Conservation (phyloP, 495 filamentous ascomycete species). For the Penicillium maclennaniae region DNA sequence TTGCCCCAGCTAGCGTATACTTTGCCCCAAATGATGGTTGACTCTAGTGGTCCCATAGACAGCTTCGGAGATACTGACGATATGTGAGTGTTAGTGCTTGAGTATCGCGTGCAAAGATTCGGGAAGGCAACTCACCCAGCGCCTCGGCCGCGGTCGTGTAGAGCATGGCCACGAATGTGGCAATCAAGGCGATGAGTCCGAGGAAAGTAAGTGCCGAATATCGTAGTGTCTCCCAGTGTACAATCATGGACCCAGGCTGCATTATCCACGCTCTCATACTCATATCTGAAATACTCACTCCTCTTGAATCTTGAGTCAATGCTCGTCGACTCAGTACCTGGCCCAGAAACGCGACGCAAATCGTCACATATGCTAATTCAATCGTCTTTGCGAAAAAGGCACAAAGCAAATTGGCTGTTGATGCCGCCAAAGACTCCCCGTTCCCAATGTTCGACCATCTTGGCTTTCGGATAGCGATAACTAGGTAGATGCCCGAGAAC, state of each 20-base stretch:
- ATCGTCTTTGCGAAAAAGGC: constrained; percentile 68
- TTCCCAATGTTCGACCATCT: constrained; percentile 51
- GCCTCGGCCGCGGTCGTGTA: constrained; percentile 74
- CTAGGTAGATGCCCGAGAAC: constrained; percentile 61
- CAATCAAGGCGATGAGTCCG: constrained; percentile 54
- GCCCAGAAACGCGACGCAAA: constrained; percentile 69
- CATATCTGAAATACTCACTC: constrained; percentile 70
- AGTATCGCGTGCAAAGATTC: neutral
- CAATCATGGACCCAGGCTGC: constrained; percentile 63
- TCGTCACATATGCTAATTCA: constrained; percentile 72
- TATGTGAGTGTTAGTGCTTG: neutral
- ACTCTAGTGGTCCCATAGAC: constrained; percentile 44
- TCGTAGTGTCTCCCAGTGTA: constrained; percentile 57
- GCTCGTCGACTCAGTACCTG: constrained; percentile 67
- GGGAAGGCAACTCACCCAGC: constrained; percentile 38
- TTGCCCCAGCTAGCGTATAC: constrained; percentile 60
- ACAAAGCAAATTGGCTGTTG: constrained; percentile 58
- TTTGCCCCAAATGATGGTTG: constrained; percentile 44
- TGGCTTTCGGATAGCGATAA: constrained; percentile 54
- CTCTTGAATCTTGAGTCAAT: constrained; percentile 48
- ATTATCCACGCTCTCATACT: constrained; percentile 59
- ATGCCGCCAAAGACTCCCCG: constrained; percentile 44
- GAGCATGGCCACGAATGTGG: constrained; percentile 59
- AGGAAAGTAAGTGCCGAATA: constrained; percentile 58
- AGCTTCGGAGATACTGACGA: constrained; percentile 59